Conservation (phyloP, 73 alveolate genomes). For the Tetrahymena borealis region DNA sequence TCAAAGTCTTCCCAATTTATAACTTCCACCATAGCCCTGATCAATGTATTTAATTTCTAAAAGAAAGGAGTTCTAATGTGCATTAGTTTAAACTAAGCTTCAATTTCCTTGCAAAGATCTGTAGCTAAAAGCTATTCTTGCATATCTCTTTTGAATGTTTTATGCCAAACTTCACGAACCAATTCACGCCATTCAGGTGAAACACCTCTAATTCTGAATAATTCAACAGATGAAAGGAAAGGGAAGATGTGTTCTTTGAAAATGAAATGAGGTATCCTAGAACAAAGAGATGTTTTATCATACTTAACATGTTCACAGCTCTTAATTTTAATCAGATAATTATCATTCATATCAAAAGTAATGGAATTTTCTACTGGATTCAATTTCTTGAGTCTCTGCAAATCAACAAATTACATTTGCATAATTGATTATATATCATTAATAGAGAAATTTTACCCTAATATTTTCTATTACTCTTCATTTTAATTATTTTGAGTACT, state of each 20-base stretch:
- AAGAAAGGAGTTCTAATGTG: neutral
- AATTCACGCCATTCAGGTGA: neutral
- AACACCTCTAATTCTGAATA: neutral
- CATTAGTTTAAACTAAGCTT: neutral
- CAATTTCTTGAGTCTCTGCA: neutral
- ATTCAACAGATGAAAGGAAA: neutral
- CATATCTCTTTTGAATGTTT: neutral
- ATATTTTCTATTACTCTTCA: neutral
- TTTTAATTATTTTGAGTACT: neutral
- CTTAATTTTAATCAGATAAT: neutral
- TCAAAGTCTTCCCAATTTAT: neutral
- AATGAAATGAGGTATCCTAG: neutral
- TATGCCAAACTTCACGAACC: neutral
- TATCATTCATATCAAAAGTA: neutral
- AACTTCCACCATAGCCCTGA: neutral
- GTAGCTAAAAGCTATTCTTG: neutral
- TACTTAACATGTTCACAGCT: neutral
- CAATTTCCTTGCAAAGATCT: neutral
- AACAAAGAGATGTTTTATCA: neutral
- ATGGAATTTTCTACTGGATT: neutral
- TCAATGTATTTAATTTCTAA: neutral
- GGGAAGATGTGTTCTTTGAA: neutral
- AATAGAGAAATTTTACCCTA: neutral
- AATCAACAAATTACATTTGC: neutral
- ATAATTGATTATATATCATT: neutral